These are phyloP conservation scores for Fusarium sulawesiense DNA, from an alignment of 2,329 filamentous ascomycete species.

Conservation along the genomic window DNA sequence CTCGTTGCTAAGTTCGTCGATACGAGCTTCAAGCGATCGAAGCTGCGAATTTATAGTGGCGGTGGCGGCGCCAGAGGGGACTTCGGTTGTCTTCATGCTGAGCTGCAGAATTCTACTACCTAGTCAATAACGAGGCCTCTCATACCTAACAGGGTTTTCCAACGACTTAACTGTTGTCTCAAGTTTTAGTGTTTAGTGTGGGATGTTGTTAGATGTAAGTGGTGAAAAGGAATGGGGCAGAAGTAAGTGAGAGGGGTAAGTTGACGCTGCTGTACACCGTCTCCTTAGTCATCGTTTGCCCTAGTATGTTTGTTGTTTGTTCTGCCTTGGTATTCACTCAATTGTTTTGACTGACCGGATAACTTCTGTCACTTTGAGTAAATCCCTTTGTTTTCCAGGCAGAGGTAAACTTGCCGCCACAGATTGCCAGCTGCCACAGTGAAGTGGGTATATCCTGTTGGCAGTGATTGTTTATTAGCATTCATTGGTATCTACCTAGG, in stretches of 20 bases:
- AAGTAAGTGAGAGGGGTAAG: not conserved
- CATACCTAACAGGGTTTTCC: fast-evolving
- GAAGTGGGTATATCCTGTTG: not conserved
- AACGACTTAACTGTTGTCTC: not conserved
- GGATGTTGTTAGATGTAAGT: not conserved
- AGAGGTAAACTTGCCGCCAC: not conserved
- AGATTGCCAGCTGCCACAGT: not conserved
- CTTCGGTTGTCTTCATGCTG: not conserved
- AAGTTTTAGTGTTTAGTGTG: not conserved
- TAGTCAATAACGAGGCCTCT: not conserved
- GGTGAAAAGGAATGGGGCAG: not conserved
- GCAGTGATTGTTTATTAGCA: too few species aligned
- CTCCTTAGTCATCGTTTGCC: not conserved
- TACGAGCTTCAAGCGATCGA: not conserved
- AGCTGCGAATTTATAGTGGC: fast-evolving
- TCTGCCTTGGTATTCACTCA: not conserved
- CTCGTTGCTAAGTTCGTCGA: not conserved
- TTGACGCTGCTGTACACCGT: fast-evolving
- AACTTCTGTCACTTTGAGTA: not conserved
- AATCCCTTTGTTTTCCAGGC: not conserved
- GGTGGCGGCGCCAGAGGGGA: not conserved
- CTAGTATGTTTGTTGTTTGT: not conserved
- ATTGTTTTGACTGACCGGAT: not conserved
- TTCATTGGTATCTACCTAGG: fast-evolving
- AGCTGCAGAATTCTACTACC: not conserved